phyloP scores from a whole-genome alignment of 805 yeast genomes.

The Schwanniomyces polymorphus region DNA sequence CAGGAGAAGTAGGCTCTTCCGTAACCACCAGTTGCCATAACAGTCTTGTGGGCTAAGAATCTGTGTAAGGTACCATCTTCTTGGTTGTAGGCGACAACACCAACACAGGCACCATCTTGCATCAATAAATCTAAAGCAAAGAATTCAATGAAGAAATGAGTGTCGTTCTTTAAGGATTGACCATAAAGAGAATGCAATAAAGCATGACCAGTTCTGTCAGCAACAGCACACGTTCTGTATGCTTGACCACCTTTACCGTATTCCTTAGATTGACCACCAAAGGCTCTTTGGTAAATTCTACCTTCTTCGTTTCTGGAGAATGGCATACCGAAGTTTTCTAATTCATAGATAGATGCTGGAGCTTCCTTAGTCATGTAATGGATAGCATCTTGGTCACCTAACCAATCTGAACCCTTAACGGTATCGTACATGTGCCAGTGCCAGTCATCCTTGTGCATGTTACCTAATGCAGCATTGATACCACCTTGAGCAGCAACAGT shows the following conservation, averaged over 20 bases:
- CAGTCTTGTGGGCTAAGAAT: constrained; percentile 95
- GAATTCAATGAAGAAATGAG: constrained; percentile 96
- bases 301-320: constrained; percentile 97
- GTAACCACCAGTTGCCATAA: constrained; percentile 98
- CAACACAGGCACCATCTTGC: constrained; percentile 95
- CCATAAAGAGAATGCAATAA: constrained; percentile 94
- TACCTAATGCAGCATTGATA: constrained; percentile 97
- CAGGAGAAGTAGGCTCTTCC: constrained; percentile 98
- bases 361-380: constrained; percentile 99
- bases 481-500: constrained; percentile 99
- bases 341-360: constrained; percentile 90
- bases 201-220: constrained; percentile 99
- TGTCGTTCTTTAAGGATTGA: constrained; percentile 93
- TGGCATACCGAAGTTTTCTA: constrained; percentile 98
- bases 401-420: constrained; percentile 98
- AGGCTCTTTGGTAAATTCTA: constrained; percentile 96
- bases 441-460: constrained; percentile 98
- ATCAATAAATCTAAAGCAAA: constrained; percentile 92
- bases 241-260: constrained; percentile 99
- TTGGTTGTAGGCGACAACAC: constrained; percentile 96
- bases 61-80: constrained; percentile 98
- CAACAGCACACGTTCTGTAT: constrained; percentile 98
- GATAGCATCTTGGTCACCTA: constrained; percentile 98
- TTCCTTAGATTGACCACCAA: constrained; percentile 96
- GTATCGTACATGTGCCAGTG: constrained; percentile 99